Evolutionary conservation across 495 filamentous ascomycete genomes (phyloP), one percentile per base, ranked within the genome.

Genomic region (Aspergillus incahuasiensis): DNA sequence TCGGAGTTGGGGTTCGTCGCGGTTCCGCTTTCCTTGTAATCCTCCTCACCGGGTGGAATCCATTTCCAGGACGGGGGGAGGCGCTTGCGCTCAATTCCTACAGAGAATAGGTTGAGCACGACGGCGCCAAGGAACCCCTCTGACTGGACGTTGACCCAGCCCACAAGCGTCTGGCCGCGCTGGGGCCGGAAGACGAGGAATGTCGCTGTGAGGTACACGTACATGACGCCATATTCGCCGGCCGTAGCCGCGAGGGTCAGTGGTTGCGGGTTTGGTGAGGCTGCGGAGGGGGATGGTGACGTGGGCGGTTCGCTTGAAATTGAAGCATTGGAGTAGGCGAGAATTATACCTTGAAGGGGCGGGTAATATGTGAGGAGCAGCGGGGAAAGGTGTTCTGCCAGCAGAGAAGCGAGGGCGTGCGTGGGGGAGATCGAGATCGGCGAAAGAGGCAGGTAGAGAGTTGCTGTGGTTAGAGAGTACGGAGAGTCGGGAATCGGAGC

Each of bases 381-480:
- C 13, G 89, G 88, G 16, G 88, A 88, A 40, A 91, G 78, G 64
- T 91, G 86, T 63, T 90, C 86, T 38, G 86, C 84, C 58, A 86
- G 81, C 22, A 89, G 68, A 34, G 83, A 84, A 59, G 83, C 77
- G 47, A 85, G 68, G n/a, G 86, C 84, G 63, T 80, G 75, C 7
- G 71, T 71, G 25, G 86, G 78, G 11, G 82, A 82, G 57, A 87
- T 82, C 5, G 82, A 80, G 56, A 87, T 82, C 16, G 88, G 88
- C 21, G 87, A 78, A 25, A 91, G 70, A 13, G 88, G 82, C 44
- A 91, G 78, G 66, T 90, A 91, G 52, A 90, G 63, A 0, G 87
- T 86, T 41, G 81, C 77, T 22, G 80, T 84, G 58, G 82, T 77
- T 42, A 81, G 64, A 49, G 77, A 74, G 67, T 88, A 89, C 6